Evolutionary conservation across 2,329 filamentous ascomycete species (phyloP), one percentile per base, ranked within the genome.

Genomic region (Escovopsis sp.): DNA sequence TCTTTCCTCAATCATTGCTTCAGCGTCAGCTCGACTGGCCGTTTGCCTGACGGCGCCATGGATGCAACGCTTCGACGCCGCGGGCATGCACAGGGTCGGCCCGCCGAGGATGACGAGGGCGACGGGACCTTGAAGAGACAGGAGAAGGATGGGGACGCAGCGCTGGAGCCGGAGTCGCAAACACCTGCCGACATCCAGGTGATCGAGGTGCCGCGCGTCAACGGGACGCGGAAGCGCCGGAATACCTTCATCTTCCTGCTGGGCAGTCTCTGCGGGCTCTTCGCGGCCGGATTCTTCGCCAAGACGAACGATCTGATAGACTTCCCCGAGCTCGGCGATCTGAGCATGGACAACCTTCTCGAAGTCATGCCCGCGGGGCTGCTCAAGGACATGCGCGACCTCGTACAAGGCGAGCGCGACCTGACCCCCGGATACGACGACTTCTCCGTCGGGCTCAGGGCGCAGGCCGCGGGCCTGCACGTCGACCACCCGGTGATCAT

Each of bases 401-500:
- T 96, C 41, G 74, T 90, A 54, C 82, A 84, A 63, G 78, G 80
- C 48, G 87, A 96, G 59, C 79, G 84, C 45, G 85, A 92, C 46
- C 60, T 67, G 30, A 73, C 84, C 30, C 79, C 93, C 43, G 81
- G 80, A 49, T 25, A 25, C 58, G 90, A 98, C 61, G 83, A 87
- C 5, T 98, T 98, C 52, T 75, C 86, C 1, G 82, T 96, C 32
- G 92, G 90, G 5, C 61, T 90, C 21, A 82, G 92, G 49, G 79
- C 87, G 15, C 76, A 76, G 27, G 63, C 76, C 4, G 81, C 94
- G 54, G 92, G 92, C 2, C 68, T 96, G 14, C 57, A 70, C 33
- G 88, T 83, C 13, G 70, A 82, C 39, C 86, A 94, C 48, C 85
- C 90, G 1, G 78, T 98, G 41, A 82, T 98, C 43, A 96, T 98